Base-by-base conservation (phyloP, 1,284 basidiomycete genomes). In the Volvariella volvacea region DNA sequence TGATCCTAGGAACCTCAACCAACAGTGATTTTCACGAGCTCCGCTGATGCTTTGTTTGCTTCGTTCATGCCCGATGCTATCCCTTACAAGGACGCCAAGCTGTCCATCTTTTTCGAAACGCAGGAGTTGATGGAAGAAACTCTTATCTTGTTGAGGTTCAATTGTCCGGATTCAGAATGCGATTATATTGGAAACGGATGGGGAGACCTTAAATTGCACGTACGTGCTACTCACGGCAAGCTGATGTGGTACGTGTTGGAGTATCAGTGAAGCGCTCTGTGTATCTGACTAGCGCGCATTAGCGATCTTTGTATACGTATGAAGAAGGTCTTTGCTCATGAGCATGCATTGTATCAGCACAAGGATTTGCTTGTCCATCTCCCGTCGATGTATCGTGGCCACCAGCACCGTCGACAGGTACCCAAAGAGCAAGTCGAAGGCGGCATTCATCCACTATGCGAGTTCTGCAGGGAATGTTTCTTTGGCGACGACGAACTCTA, bases 321-420 rank as follows among this genome's bases (percentile, higher is more conserved):
- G 65, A 93, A 98, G 67, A 97, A 96, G 55, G 88, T 98, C 39
- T 99, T 99, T 65, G 75, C 91, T 0, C 94, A 99, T 62, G 95
- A 99, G 62, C 96, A 98, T 60, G 78, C 83, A 0, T 64, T 97
- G 15, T 97, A 95, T 60, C 74, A 83, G 1, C 78, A 56, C 59
- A 86, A 52, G 46, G 43, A 67, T 7, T 73, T 98, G 1, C 70
- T 78, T 4, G 53, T 79, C 0, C 95, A 99, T 63, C 70, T 95
- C 21, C 92, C 91, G 0, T 88, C 88, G 0, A 71, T 83, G 55
- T 63, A 74, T 17, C 70, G 73, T 41, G 67, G 82, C 22, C 17
- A 42, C 28, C 68, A 66, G 21, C 40, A 55, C 37, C 59, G 55
- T 21, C 57, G 61, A 46, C 36, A 53, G 2, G 43, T 59, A 7